A percentile compares a stretch with the other conserved stretches of the same genome.
Evolutionary conservation across 495 filamentous ascomycete genomes (phyloP).

Genomic region (Bombardia bombarda): DNA sequence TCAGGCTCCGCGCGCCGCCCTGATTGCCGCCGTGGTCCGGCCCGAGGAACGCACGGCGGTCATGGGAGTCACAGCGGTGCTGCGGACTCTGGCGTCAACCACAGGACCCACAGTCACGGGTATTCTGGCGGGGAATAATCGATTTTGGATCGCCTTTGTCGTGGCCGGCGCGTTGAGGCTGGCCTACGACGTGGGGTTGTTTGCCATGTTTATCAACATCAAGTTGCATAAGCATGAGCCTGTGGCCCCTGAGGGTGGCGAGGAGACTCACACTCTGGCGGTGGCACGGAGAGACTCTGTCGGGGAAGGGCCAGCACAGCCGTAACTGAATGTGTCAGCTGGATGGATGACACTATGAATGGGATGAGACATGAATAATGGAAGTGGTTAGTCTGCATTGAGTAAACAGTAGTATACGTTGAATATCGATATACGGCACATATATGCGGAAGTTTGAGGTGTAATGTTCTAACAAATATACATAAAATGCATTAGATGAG

Average conservation of each 20-base stretch:
- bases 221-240: conserved; percentile 33
- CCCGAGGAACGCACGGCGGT: conserved; percentile 74
- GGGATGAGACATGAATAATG: too few relatives aligned
- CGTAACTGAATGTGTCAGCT: too few relatives aligned
- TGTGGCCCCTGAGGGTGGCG: not conserved
- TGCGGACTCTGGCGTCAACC: conserved; percentile 56
- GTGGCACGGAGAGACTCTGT: not conserved
- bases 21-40: conserved; percentile 65
- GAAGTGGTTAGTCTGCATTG: too few relatives aligned
- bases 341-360: too few relatives aligned
- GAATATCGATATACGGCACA: too few relatives aligned
- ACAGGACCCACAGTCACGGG: conserved; percentile 68
- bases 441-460: too few relatives aligned
- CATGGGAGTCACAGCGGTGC: conserved; percentile 64
- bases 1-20: conserved; percentile 71
- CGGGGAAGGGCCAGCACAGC: too few relatives aligned
- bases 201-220: conserved; percentile 55
- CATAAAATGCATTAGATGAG: too few relatives aligned
- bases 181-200: conserved; percentile 65
- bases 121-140: conserved; percentile 49
- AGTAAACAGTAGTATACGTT: too few relatives aligned
- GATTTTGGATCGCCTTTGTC: conserved; percentile 70
- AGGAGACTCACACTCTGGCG: too few relatives aligned
- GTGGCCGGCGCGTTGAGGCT: conserved; percentile 62
- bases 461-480: too few relatives aligned